A percentile compares a stretch with the other conserved stretches of the same genome.
phyloP scores from a whole-genome alignment of 306 rosid genomes.

The Prunus persica region DNA sequence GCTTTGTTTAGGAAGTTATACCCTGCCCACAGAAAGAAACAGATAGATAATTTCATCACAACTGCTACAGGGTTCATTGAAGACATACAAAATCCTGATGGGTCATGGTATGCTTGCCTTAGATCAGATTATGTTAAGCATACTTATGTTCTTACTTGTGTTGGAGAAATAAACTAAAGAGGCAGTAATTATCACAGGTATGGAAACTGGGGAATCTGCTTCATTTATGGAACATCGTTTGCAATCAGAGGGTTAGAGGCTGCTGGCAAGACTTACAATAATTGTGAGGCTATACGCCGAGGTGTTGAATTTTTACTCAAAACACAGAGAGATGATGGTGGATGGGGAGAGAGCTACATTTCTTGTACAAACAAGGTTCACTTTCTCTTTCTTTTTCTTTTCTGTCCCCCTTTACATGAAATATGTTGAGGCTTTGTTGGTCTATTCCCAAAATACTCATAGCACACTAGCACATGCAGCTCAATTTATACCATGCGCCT shows the following conservation, averaged over 20 bases:
- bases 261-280: slow-evolving; percentile 25
- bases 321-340: slow-evolving; percentile 37
- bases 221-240: slow-evolving; percentile 37
- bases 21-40: slow-evolving; percentile 36
- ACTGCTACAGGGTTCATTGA: background rate
- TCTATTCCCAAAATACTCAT: too few species aligned
- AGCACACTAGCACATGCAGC: too few species aligned
- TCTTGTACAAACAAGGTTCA: slow-evolving; percentile 35
- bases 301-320: slow-evolving; percentile 31
- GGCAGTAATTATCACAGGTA: slow-evolving; percentile 5
- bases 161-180: too few species aligned
- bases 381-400: background rate
- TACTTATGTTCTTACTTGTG: background rate
- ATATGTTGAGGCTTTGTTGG: too few species aligned
- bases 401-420: background rate
- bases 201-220: slow-evolving; percentile 46
- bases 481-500: too few species aligned
- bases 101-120: slow-evolving; percentile 26
- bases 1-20: slow-evolving; percentile 32
- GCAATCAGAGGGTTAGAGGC: slow-evolving; percentile 30
- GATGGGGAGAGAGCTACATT: slow-evolving; percentile 49
- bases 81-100: slow-evolving; percentile 30
- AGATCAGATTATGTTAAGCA: background rate
- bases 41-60: slow-evolving; percentile 7
- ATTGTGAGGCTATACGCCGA: slow-evolving; percentile 26